Base-by-base conservation (phyloP, 805 yeast species). In the Lachancea mirantina region DNA sequence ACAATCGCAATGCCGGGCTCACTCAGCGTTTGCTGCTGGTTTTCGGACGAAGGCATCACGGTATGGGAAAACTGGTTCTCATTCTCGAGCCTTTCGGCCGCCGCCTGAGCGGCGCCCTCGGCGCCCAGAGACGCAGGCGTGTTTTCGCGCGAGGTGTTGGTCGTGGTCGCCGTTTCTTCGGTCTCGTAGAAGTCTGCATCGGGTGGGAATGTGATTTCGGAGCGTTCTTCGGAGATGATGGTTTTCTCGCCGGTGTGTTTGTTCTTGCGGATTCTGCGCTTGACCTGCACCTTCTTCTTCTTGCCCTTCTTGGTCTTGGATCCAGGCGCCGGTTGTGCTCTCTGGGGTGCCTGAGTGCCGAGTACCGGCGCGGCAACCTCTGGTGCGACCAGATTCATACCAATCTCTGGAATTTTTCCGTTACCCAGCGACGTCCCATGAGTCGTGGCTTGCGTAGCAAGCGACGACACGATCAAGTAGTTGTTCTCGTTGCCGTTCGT, bases 1-100 rank as follows among this genome's bases (percentile, higher is more conserved):
- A 78, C 46, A 16, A 56, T 41, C 6, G 46, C 57, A 8, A 82
- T 68, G 28, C 95, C 95, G 18, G 92, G 85, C 49, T 81, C 88
- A 30, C 84, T 82, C 22, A 65, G 43, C 7, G 66, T 49, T 18
- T 57, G 47, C 26, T 61, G 64, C 26, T 60, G 41, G 13, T 61
- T 61, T 41, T 62, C 68, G 17, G 52, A 40, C 1, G 65, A 51
- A 8, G 75, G 74, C 55, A 67, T 31, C 22, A 68, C 73, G 26
- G 67, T 57, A 34, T 67, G 44, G 8, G 30, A 24, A 9, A 39
- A 38, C 2, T 35, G 39, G 8, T 39, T 38, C 14, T 31, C 47
- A 13, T 15, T 14, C 13, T 31, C 22, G 36, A 35, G 43, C 6
- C 30, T 35, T 10, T 32, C 23, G 13, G 35, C 29, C n/a, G 24